These are phyloP conservation scores for Fusarium sp. DNA, from an alignment of 2,329 filamentous ascomycete genomes.

Conservation along the genomic window DNA sequence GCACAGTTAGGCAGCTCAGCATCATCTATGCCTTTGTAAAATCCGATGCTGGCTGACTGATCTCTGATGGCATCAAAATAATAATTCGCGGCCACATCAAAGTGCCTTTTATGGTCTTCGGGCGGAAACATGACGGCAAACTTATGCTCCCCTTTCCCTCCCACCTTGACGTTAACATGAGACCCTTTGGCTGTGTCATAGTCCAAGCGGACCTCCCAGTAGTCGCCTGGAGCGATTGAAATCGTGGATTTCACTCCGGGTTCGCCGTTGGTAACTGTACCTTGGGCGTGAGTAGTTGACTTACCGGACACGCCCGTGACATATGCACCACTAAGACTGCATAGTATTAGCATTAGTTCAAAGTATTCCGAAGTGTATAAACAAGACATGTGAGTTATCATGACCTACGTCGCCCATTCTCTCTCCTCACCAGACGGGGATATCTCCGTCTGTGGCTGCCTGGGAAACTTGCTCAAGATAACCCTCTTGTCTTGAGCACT, in stretches of 20 bases:
- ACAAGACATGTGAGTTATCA: not conserved
- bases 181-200: not conserved
- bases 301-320: not conserved
- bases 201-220: not conserved
- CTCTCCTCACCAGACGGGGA: not conserved
- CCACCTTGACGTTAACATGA: not conserved
- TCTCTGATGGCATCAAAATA: not conserved
- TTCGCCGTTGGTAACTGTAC: not conserved
- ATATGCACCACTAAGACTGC: not conserved
- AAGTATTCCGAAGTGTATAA: not conserved
- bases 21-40: not conserved
- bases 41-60: not conserved
- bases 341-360: not conserved
- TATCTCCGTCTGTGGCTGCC: not conserved
- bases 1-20: not conserved
- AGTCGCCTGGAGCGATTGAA: not conserved
- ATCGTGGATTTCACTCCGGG: not conserved
- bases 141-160: not conserved
- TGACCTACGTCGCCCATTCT: not conserved
- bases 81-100: not conserved
- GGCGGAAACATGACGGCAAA: not conserved
- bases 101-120: not conserved
- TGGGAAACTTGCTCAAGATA: not conserved
- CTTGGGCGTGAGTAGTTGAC: not conserved
- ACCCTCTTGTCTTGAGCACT: not conserved